phyloP scores from a whole-genome alignment of 108 stramenopile genomes.

The Pseudonitzschia delicatissima region DNA sequence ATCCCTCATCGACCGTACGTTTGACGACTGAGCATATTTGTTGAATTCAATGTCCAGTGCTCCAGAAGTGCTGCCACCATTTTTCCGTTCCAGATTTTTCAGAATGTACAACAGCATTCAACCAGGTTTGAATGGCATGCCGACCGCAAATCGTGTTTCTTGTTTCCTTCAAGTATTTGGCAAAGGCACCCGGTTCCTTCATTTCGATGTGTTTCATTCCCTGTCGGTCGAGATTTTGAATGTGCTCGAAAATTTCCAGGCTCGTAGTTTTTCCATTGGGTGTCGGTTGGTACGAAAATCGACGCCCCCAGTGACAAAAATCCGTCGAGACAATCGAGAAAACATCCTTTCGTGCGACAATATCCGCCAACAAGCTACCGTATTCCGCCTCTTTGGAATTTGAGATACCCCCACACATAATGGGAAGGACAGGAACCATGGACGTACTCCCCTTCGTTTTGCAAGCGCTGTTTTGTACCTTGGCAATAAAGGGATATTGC shows the following conservation, averaged over 20 bases:
- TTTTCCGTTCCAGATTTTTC: slow-evolving; percentile 3
- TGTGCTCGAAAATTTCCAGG: slow-evolving; percentile 48
- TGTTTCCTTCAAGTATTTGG: slow-evolving; percentile 69
- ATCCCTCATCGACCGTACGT: slow-evolving; percentile 52
- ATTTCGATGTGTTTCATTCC: slow-evolving; percentile 76
- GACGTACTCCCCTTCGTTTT: not conserved
- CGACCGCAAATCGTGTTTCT: slow-evolving; percentile 85
- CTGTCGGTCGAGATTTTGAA: slow-evolving; percentile 64
- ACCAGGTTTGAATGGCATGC: slow-evolving; percentile 76
- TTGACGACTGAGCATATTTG: slow-evolving; percentile 68
- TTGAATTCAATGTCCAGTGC: slow-evolving; percentile 66
- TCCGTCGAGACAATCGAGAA: slow-evolving; percentile 71
- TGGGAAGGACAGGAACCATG: slow-evolving; percentile 56
- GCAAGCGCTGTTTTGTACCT: slow-evolving; percentile 37
- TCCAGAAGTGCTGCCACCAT: slow-evolving; percentile 20
- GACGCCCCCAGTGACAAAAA: slow-evolving; percentile 78
- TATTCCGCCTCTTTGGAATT: slow-evolving; percentile 41
- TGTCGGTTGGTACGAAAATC: slow-evolving; percentile 47
- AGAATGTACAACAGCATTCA: slow-evolving; percentile 44
- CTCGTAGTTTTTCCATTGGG: not conserved
- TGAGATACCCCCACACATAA: slow-evolving; percentile 75
- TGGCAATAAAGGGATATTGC: slow-evolving; percentile 84
- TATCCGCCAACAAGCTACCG: slow-evolving; percentile 55
- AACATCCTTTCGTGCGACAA: slow-evolving; percentile 50
- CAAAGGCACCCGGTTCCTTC: slow-evolving; percentile 83